Base-by-base conservation (phyloP, 1,284 basidiomycete genomes). In the Malassezia yamatoensis region DNA sequence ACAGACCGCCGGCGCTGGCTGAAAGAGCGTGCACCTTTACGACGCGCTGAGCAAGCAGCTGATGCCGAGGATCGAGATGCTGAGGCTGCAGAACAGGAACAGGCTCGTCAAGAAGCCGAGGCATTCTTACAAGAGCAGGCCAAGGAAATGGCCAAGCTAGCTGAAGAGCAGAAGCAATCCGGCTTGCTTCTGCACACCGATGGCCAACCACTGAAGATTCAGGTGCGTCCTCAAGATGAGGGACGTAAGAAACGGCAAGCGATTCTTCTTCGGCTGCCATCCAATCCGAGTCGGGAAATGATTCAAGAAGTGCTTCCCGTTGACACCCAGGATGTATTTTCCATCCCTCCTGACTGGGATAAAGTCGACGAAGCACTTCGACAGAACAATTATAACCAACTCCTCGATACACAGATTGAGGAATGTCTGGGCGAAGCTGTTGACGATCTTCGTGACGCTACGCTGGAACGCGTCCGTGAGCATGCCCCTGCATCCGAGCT, bases 341-440 rank as follows among this genome's bases (percentile, higher is more conserved):
- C 47, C 0, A 54, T 60, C 7, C 8, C 45, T 24, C 68, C 68
- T 1, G 53, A 45, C 12, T 72, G 70, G 70, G 62, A 66, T 15
- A 58, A 42, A 18, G 37, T 72, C 13, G 63, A 67, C 20, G 64
- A 65, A 51, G 53, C 52, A 13, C 13, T 45, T 38, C n/a, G 15
- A 21, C 16, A 9, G 43, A 18, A 45, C 6, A 18, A 29, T n/a
- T 72, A 67, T 32, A 36, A 46, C 15, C 41, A 49, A 9, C 62
- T 65, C 52, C 56, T 53, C 13, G 68, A 71, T 49, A 45, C 44
- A 5, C 60, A 62, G 53, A 71, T 72, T 43, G 63, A 60, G 16
- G 67, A 65, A 16, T 67, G 63, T 39, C 39, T 72, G 4, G 70
- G 70, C 13, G 70, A 70, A 51, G 54, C 59, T 33, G 70, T 70